These are phyloP conservation scores for Dactylellina drechsleri DNA, from an alignment of 2,329 filamentous ascomycete species.

Conservation along the genomic window DNA sequence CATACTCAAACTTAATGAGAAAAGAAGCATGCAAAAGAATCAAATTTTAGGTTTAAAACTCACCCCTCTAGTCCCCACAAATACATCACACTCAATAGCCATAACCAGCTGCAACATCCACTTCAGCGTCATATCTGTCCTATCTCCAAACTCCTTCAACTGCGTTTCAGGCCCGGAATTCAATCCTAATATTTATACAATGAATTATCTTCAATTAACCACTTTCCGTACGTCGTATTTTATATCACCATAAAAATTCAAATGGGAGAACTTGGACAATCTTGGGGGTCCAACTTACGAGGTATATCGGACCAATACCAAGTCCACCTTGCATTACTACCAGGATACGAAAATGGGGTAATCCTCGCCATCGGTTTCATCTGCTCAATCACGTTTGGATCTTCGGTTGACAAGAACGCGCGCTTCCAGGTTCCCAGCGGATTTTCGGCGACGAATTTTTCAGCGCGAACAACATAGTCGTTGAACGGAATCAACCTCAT, in stretches of 20 bases:
- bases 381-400: slow-evolving; percentile 53
- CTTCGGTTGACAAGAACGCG: slow-evolving; percentile 57
- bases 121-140: slow-evolving; percentile 57
- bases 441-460: slow-evolving; percentile 54
- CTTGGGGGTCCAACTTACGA: slow-evolving; percentile 34
- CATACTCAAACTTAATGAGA: too few species aligned
- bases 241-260: not conserved
- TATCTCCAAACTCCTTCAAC: slow-evolving; percentile 56
- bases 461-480: slow-evolving; percentile 53
- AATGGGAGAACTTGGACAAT: too few species aligned
- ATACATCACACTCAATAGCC: slow-evolving; percentile 57
- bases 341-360: slow-evolving; percentile 41
- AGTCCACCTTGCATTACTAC: slow-evolving; percentile 54
- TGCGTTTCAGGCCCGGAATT: slow-evolving; percentile 56
- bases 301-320: slow-evolving; percentile 58
- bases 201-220: not conserved
- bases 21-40: not conserved
- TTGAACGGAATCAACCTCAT: slow-evolving; percentile 55
- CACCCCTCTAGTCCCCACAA: slow-evolving; percentile 56
- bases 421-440: slow-evolving; percentile 53
- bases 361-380: slow-evolving; percentile 53
- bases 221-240: not conserved
- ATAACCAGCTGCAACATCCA: slow-evolving; percentile 58
- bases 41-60: slow-evolving; percentile 11
- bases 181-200: slow-evolving; percentile 45